Conservation (phyloP, 345 rosid genomes). For the Trapa bicornis region DNA sequence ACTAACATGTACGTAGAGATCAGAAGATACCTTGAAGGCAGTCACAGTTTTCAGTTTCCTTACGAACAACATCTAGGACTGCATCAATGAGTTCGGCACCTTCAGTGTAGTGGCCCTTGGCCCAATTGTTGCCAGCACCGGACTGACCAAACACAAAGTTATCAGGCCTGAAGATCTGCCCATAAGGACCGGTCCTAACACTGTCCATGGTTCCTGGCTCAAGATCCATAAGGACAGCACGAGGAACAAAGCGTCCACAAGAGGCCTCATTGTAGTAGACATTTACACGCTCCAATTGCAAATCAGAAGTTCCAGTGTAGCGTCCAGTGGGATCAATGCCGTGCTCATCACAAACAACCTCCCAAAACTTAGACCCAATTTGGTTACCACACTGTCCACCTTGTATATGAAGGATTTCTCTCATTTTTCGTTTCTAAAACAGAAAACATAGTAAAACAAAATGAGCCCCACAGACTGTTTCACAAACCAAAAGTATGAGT, state of each 20-base stretch:
- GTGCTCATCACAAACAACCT: slow-evolving; percentile 2
- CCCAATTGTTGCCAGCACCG: slow-evolving; percentile 3
- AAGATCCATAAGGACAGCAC: slow-evolving; percentile 4
- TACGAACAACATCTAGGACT: slow-evolving; percentile 2
- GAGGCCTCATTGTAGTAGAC: slow-evolving; percentile 4
- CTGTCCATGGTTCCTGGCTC: slow-evolving; percentile 5
- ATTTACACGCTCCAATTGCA: slow-evolving; percentile 3
- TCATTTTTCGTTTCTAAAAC: not conserved
- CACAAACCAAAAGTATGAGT: too few relatives aligned
- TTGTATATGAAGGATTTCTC: not conserved
- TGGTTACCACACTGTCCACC: slow-evolving; percentile 5
- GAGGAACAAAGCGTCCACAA: slow-evolving; percentile 1
- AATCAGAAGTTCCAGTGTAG: not conserved
- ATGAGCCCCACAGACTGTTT: not conserved
- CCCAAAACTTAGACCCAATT: slow-evolving; percentile 1
- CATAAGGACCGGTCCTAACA: slow-evolving; percentile 4
- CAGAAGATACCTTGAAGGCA: not conserved
- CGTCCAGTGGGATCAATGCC: slow-evolving; percentile 3
- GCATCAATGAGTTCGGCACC: slow-evolving; percentile 3
- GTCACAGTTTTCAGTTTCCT: slow-evolving; percentile 4
- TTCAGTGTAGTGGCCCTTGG: slow-evolving; percentile 4
- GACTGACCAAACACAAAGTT: slow-evolving; percentile 4
- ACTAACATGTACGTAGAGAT: not conserved
- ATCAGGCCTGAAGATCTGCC: slow-evolving; percentile 2
- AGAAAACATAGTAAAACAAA: not conserved